A percentile compares a stretch with the other conserved stretches of the same genome.
Evolutionary conservation across 805 yeast genomes (phyloP).

Genomic region (Wickerhamiella occidentalis): DNA sequence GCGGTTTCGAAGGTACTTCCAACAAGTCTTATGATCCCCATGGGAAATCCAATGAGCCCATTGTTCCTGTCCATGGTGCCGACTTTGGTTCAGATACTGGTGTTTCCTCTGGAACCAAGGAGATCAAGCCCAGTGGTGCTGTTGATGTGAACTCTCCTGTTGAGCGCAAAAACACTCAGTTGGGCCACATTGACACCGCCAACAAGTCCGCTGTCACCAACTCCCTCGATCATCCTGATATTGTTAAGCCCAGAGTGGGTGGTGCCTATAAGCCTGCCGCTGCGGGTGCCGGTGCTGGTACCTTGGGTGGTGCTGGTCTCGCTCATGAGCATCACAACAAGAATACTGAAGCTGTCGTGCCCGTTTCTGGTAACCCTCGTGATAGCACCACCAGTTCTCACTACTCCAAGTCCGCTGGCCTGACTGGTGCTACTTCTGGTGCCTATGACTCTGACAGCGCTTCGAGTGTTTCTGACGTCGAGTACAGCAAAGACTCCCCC

Average conservation of each 20-base stretch:
- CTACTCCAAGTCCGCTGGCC: neutral
- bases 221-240: neutral
- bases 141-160: neutral
- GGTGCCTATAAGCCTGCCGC: neutral
- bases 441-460: neutral
- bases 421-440: neutral
- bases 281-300: conserved; percentile 7
- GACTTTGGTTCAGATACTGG: neutral
- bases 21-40: conserved; percentile 1
- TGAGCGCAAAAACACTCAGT: neutral
- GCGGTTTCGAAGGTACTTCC: neutral
- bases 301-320: neutral
- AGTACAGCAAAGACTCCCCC: neutral
- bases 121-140: neutral
- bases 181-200: neutral
- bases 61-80: conserved; percentile 11
- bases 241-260: neutral
- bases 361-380: neutral
- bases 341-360: neutral
- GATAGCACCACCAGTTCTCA: neutral
- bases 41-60: conserved; percentile 3
- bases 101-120: neutral
- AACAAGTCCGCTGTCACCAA: neutral
- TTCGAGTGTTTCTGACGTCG: conserved; percentile 4
- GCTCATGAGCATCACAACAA: neutral